phyloP scores from a whole-genome alignment of 2,329 filamentous ascomycete genomes.

The Ophiosphaerella korrae region DNA sequence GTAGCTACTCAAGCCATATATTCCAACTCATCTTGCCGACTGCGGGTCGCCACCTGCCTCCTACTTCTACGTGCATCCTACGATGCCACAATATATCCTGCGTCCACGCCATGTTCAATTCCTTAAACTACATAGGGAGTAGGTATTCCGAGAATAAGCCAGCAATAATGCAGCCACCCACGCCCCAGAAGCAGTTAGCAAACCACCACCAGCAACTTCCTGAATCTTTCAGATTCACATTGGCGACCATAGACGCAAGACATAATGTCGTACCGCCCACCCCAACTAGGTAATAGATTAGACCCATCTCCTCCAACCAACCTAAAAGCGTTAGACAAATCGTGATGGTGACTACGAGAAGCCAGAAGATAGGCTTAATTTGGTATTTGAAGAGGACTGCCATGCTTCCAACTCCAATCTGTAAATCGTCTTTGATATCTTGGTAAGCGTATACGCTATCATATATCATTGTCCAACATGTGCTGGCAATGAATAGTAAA shows the following conservation, averaged over 20 bases:
- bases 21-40: too few relatives aligned
- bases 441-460: conserved; percentile 46
- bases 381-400: conserved; percentile 4
- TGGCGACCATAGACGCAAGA: not conserved
- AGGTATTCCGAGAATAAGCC: not conserved
- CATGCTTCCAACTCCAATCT: conserved; percentile 32
- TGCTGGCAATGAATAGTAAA: conserved; percentile 1
- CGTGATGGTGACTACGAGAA: not conserved
- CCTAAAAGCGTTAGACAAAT: not conserved
- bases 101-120: too few relatives aligned
- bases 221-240: not conserved
- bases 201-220: conserved; percentile 13
- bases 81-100: too few relatives aligned
- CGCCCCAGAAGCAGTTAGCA: conserved; percentile 5
- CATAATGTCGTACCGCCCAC: not conserved
- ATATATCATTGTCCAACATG: conserved; percentile 40
- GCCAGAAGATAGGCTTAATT: conserved; percentile 1
- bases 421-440: conserved; percentile 42
- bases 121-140: not conserved
- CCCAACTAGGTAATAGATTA: not conserved
- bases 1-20: too few relatives aligned
- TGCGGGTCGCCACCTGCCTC: too few relatives aligned
- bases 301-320: not conserved
- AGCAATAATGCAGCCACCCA: not conserved
- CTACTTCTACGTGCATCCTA: too few relatives aligned